Base-by-base conservation (phyloP, 148 eudicot species). In the Polygonum maritimum region DNA sequence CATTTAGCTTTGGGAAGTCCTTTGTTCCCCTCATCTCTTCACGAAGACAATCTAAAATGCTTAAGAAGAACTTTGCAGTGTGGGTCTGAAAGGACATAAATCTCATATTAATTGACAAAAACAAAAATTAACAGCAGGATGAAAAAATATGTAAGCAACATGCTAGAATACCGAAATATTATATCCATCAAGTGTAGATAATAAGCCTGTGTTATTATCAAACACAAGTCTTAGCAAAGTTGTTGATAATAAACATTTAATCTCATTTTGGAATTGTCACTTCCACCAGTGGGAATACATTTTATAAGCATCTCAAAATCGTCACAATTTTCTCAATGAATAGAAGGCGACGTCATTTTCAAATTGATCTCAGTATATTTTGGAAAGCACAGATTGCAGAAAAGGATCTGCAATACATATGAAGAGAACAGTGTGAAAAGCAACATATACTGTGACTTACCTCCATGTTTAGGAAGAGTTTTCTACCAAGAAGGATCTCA, bases 401-500 rank as follows among this genome's bases (percentile, higher is more conserved):
- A 22, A 58, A 58, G 65, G 65, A 58, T 26, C 69, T 12, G 69
- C 7, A 1, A 63, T 57, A 21, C 13, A 57, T 9, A 11, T 63
- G 39, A 31, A 63, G 54, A 11, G 55, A 40, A 13, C 49, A 69
- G 33, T 36, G 16, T 12, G 52, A 62, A 51, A 78, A 67, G 79
- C 18, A 69, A 10, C n/a, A 35, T n/a, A 52, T 18, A 2, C 16
- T 73, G 55, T 65, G 44, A 33, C 87, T 77, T 77, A 94, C 98
- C 98, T 90, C 96, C 93, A 92, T 85, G 80, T 84, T 85, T 79
- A 90, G 82, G 84, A 94, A 92, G 35, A 92, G 70, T 82, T 87
- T 88, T 78, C 84, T 85, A 83, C 92, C 89, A 85, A 94, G 87
- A 41, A 94, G 96, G 81, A 89, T 94, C 87, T 94, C 98, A 45